These are phyloP conservation scores for Stipa capillata DNA, from an alignment of 176 grass and related monocot genomes.

Conservation along the genomic window DNA sequence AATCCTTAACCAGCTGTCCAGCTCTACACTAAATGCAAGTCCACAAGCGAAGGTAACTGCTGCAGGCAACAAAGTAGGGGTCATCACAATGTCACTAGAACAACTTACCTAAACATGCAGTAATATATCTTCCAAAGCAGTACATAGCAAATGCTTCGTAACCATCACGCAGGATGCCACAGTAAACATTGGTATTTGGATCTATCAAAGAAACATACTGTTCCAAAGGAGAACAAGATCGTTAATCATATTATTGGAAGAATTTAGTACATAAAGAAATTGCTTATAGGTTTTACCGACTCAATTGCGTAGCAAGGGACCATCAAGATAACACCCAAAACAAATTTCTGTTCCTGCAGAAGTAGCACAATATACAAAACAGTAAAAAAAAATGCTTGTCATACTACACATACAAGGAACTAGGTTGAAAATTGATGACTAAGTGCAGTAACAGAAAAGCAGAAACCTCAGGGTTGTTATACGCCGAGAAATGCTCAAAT, in stretches of 20 bases:
- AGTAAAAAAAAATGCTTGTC: not conserved
- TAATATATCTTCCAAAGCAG: conserved; percentile 92
- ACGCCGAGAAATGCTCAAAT: conserved; percentile 76
- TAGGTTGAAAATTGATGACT: not conserved
- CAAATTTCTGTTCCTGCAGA: conserved; percentile 95
- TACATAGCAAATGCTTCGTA: conserved; percentile 98
- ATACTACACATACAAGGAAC: not conserved
- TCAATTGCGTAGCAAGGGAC: conserved; percentile 93
- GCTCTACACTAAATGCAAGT: not conserved
- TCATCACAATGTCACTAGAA: not conserved
- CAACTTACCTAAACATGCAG: conserved; percentile 83
- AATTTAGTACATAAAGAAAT: conserved; percentile 9
- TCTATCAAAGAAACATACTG: conserved; percentile 87
- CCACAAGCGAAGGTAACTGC: not conserved
- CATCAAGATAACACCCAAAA: conserved; percentile 93
- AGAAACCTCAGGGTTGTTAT: conserved; percentile 97
- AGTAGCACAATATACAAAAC: conserved; percentile 18
- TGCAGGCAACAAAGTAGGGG: not conserved
- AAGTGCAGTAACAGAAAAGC: not conserved
- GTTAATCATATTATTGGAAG: conserved; percentile 13
- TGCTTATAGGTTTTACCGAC: conserved; percentile 47
- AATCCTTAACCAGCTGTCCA: not conserved
- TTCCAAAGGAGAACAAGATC: conserved; percentile 1
- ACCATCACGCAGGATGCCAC: conserved; percentile 80
- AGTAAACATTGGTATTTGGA: conserved; percentile 72